Conservation (phyloP, 768 basidiomycete species). For the Boletus insuetus region DNA sequence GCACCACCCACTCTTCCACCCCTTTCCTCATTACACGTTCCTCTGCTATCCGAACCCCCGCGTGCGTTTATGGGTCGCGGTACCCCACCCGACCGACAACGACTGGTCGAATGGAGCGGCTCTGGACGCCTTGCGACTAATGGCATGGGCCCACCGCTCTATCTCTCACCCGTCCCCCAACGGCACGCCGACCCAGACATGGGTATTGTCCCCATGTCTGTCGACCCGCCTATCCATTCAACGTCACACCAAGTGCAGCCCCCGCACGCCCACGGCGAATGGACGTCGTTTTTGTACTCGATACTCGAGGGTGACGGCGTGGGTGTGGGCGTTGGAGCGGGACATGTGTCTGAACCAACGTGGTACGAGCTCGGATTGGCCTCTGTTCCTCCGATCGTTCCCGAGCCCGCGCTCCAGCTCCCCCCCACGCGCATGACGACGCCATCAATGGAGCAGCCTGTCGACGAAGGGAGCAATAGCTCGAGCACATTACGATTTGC, state of each 20-base stretch:
- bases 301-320: slow-evolving; percentile 33
- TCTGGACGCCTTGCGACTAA: slow-evolving; percentile 16
- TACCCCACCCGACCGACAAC: slow-evolving; percentile 30
- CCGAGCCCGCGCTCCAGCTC: slow-evolving; percentile 8
- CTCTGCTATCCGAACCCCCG: slow-evolving; percentile 30
- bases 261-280: slow-evolving; percentile 22
- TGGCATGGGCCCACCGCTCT: slow-evolving; percentile 26
- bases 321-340: slow-evolving; percentile 2
- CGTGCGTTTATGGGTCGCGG: slow-evolving; percentile 36
- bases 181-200: slow-evolving; percentile 10
- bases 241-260: background rate
- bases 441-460: slow-evolving; percentile 8
- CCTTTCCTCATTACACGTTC: slow-evolving; percentile 32
- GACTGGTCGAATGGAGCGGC: slow-evolving; percentile 30
- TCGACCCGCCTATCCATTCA: slow-evolving; percentile 13
- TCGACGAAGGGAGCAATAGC: slow-evolving; percentile 23
- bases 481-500: slow-evolving; percentile 33
- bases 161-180: slow-evolving; percentile 25
- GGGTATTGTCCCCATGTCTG: slow-evolving; percentile 21
- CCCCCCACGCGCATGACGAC: background rate
- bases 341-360: slow-evolving; percentile 12
- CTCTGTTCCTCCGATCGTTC: slow-evolving; percentile 12
- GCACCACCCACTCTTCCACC: slow-evolving; percentile 16
- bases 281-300: slow-evolving; percentile 34
- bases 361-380: slow-evolving; percentile 32